Evolutionary conservation across 495 filamentous ascomycete genomes (phyloP), one percentile per base, ranked within the genome.

Genomic region (Chaetomium cochliodes): DNA sequence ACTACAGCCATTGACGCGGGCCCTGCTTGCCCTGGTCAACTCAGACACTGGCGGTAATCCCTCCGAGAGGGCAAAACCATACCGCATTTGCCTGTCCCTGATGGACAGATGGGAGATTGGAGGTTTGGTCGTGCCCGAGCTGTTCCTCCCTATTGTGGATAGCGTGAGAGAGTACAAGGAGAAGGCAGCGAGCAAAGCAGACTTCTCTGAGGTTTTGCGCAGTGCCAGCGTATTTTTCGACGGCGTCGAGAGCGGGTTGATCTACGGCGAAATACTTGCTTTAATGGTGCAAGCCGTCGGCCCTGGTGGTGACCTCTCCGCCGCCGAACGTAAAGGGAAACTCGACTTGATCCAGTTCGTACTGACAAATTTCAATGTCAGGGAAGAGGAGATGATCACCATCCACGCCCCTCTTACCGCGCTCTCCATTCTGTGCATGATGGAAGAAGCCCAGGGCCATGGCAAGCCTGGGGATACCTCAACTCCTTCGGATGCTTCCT

Each of bases 91-190:
- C 60, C 80, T 97, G 6, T 97, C 96, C 18, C 77, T 99, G 58
- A 97, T 98, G 96, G 94, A 99, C 78, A 85, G 91, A 33, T 97
- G 91, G 92, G 96, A 99, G 71, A 91, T 99, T 69, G 94, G 94
- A 22, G 92, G 90, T 13, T 79, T 92, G 25, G 87, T 99, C 56
- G 87, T 97, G 7, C 90, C 93, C 0, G 86, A 89, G 33, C 85
- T 98, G 13, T 98, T 99, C 70, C 78, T 96, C 2, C 90, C 92
- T 13, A 86, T 92, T n/a, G 84, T 98, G 63, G 78, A 87, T 71
- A 93, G 86, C 65, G 85, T 96, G 51, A 86, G 87, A 65, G 73
- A 77, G 20, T 97, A 91, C 76, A 86, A 92, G 72, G 70, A 73
- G 49, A 73, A 77, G 60, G 79, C 88, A 51, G 62, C 77, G 60